Evolutionary conservation across 2,329 filamentous ascomycete species (phyloP).

Genomic region (Sclerotinia minor): DNA sequence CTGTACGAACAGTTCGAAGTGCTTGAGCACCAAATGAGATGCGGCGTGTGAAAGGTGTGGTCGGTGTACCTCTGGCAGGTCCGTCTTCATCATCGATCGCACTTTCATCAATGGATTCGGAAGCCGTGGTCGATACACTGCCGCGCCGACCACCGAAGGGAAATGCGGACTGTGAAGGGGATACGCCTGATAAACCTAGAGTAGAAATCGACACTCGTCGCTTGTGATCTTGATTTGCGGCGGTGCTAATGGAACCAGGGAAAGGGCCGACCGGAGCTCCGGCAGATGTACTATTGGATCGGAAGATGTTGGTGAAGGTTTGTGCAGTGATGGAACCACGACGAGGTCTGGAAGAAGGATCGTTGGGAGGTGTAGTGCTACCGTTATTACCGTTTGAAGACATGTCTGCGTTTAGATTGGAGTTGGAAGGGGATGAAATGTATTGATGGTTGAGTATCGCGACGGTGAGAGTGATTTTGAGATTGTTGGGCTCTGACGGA

Average conservation of each 20-base stretch:
- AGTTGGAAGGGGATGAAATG: background rate
- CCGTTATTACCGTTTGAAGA: slow-evolving; percentile 47
- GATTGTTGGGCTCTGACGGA: background rate
- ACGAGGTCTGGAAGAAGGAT: slow-evolving; percentile 45
- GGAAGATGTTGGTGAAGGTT: slow-evolving; percentile 52
- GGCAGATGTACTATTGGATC: slow-evolving; percentile 50
- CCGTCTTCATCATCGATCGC: slow-evolving; percentile 67
- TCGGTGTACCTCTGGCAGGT: slow-evolving; percentile 58
- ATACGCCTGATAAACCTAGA: slow-evolving; percentile 69
- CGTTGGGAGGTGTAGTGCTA: slow-evolving; percentile 44
- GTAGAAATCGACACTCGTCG: slow-evolving; percentile 75
- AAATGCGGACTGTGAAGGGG: slow-evolving; percentile 58
- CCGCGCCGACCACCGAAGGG: slow-evolving; percentile 59
- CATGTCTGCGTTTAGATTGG: slow-evolving; percentile 42
- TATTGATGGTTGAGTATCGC: background rate
- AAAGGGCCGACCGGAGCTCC: slow-evolving; percentile 48
- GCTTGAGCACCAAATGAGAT: slow-evolving; percentile 89
- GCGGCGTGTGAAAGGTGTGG: slow-evolving; percentile 76
- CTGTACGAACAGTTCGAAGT: slow-evolving; percentile 42
- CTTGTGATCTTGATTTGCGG: slow-evolving; percentile 52
- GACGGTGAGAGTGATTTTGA: background rate
- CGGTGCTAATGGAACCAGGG: slow-evolving; percentile 50
- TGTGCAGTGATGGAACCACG: slow-evolving; percentile 49
- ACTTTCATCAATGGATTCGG: slow-evolving; percentile 67
- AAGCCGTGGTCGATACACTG: slow-evolving; percentile 68